Evolutionary conservation across 1,139 yeast species (phyloP), one percentile per base, ranked within the genome.

Genomic region (Hansenula sp.): DNA sequence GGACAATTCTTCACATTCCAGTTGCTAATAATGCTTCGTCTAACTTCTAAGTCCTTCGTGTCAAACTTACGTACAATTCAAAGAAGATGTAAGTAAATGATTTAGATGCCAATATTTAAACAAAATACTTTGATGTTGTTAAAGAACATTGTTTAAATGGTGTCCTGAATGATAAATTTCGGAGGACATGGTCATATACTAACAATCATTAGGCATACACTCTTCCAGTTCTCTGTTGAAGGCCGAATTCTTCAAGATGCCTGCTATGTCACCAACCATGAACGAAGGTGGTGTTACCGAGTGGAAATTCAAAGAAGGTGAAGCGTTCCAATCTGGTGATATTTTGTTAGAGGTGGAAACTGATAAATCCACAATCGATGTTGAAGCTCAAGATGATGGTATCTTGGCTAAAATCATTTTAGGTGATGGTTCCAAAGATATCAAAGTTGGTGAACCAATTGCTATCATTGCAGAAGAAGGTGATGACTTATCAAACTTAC

Each of bases 241-340:
- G 21, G 91, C 88, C 2, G 65, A 79, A 32, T 71, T 82, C 45
- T 88, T 86, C 66, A 80, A 73, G 45, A 93, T 93, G 98, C 99
- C 99, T 4, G 97, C 99, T 25, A 88, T 93, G 97, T 90, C 97
- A 8, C 99, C 99, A 34, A 93, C 99, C 18, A 93, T 93, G 99
- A 89, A 93, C 27, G 90, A 84, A 61, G 99, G 99, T 38, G 96
- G 96, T n/a, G 78, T 93, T 55, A 89, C 89, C n/a, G 74, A 80
- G 45, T 93, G 99, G 99, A 88, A 89, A 63, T 75, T 82, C 59
- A 82, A 89, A 61, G 81, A 83, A 41, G 97, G 96, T 36, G 94
- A 88, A 13, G 50, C 71, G 8, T 91, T 84, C 66, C 62, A 70
- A 37, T 79, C 96, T 5, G 99, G 99, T 27, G 98, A 93, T 60